Evolutionary conservation across 805 yeast species (phyloP).

Genomic region (Barnettozyma vustinii): DNA sequence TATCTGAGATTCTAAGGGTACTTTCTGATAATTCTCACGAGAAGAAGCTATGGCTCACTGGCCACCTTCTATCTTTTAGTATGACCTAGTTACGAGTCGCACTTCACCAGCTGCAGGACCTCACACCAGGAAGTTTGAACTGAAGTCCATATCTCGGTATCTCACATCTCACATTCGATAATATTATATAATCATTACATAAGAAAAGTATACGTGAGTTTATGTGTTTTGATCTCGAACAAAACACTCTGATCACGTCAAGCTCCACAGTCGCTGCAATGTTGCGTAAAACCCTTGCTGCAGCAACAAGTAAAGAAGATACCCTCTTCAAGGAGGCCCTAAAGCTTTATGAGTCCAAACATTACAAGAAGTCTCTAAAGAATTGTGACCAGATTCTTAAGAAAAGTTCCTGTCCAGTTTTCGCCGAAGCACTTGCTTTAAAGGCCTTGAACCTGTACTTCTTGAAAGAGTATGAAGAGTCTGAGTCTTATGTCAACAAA

Average conservation of each 20-base stretch:
- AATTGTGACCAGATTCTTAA: slow-evolving; percentile 69
- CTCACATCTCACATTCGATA: too few species aligned
- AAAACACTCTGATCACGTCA: not conserved
- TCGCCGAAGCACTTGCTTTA: slow-evolving; percentile 76
- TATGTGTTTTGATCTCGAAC: too few species aligned
- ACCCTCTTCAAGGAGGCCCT: slow-evolving; percentile 75
- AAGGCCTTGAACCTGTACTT: slow-evolving; percentile 70
- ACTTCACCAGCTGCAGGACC: too few species aligned
- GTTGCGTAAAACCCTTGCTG: slow-evolving; percentile 5
- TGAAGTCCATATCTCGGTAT: too few species aligned
- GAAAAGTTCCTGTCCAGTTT: slow-evolving; percentile 71
- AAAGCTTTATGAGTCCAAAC: slow-evolving; percentile 74
- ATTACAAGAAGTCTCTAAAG: slow-evolving; percentile 81
- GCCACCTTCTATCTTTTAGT: too few species aligned
- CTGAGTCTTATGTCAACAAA: slow-evolving; percentile 51
- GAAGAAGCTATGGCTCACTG: too few species aligned
- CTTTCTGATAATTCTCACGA: too few species aligned
- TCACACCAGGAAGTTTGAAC: too few species aligned
- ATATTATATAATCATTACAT: too few species aligned
- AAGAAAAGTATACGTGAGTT: too few species aligned
- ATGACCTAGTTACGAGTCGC: too few species aligned
- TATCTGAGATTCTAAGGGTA: too few species aligned
- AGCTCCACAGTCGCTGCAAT: not conserved
- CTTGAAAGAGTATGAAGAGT: slow-evolving; percentile 56
- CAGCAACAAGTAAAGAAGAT: slow-evolving; percentile 52